These are phyloP conservation scores for Wickerhamiella azyma DNA, from an alignment of 805 yeast species.

Conservation along the genomic window DNA sequence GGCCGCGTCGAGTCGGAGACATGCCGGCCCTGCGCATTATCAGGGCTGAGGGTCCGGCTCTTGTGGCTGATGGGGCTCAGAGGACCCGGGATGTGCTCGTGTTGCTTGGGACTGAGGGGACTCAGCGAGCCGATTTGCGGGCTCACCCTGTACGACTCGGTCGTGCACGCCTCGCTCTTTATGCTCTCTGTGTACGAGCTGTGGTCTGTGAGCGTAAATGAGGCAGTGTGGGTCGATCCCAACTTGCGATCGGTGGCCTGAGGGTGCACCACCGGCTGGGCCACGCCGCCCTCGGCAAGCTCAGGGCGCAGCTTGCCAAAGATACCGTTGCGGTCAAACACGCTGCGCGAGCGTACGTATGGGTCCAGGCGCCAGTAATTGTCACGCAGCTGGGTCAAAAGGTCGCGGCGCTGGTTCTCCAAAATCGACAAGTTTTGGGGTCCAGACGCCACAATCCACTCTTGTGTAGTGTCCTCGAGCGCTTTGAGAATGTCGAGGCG, in stretches of 20 bases:
- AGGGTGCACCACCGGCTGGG: constrained; percentile 15
- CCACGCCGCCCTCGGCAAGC: constrained; percentile 17
- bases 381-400: constrained; percentile 40
- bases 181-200: not conserved
- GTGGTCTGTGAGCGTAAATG: not conserved
- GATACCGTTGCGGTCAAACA: constrained; percentile 64
- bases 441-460: constrained; percentile 54
- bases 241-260: not conserved
- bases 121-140: no score
- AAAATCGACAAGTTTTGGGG: constrained; percentile 36
- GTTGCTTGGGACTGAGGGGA: no score
- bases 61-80: no score
- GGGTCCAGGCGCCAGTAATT: constrained; percentile 68
- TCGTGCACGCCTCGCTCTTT: not conserved
- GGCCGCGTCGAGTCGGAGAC: no score
- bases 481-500: constrained; percentile 40
- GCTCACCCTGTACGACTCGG: not conserved
- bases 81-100: no score
- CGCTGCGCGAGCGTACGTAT: constrained; percentile 62
- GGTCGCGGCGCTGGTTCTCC: constrained; percentile 30
- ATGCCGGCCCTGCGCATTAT: no score
- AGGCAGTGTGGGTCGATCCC: not conserved
- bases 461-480: constrained; percentile 53
- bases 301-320: constrained; percentile 30
- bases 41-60: no score